Evolutionary conservation across 306 rosid species (phyloP), one percentile per base, ranked within the genome.

Genomic region (Notholithocarpus densiflorus): DNA sequence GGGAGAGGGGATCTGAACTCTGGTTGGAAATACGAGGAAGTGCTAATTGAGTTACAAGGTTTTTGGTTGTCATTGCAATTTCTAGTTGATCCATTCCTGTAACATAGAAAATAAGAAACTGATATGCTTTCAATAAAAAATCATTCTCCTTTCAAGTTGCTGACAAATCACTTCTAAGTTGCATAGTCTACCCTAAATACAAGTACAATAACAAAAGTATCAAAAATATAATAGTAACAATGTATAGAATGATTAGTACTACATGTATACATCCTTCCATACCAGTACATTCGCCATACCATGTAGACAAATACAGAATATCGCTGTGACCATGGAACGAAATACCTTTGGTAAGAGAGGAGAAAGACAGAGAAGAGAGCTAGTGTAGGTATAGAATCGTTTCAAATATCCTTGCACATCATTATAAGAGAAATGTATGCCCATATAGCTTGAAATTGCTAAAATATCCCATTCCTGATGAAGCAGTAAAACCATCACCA

Each of bases 181-280:
- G 80, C 86, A 85, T 10, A 77, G 52, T 57, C 17, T 53, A 78
- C 61, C 66, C 27, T 77, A 72, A 48, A 51, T 52, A 65, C 54
- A 55, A 5, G 27, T 69, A 62, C 76, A 43, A 74, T 17, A 56
- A 29, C 70, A 19, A 21, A 53, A 61, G 21, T 13, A 75, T 68
- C 61, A 78, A 31, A 78, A 31, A 77, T 70, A 79, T 77, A 84
- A 64, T 76, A 81, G 40, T 81, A 79, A 82, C 77, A 79, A 24
- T 56, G 75, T 74, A 73, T 76, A 52, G 80, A 83, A 85, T 79
- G 79, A 70, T 71, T 79, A 83, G 84, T 82, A 83, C 78, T 72
- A 71, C 83, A 77, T 62, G 80, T 65, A 77, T 72, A 74, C 65
- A 24, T 51, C 34, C 66, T 82, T 56, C 68, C 57, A 75, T 78